These are phyloP conservation scores for Maudiozyma serrabonitensis DNA, from an alignment of 805 yeast genomes.

Conservation along the genomic window DNA sequence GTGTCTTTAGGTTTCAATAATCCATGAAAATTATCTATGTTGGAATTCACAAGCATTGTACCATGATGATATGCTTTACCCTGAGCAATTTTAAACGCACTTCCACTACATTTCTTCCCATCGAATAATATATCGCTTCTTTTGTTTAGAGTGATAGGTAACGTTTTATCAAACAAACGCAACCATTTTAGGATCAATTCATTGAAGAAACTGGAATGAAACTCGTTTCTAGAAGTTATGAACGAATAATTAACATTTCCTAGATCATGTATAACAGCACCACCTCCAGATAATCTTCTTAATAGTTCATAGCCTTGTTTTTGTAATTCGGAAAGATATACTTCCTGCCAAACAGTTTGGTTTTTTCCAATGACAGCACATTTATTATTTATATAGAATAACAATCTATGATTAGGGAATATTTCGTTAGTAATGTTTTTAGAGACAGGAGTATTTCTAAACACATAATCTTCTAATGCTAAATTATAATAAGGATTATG, in stretches of 20 bases:
- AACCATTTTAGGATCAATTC: constrained; percentile 34
- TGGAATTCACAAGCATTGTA: constrained; percentile 73
- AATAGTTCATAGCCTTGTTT: constrained; percentile 51
- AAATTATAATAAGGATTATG: constrained; percentile 65
- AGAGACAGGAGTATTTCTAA: constrained; percentile 45
- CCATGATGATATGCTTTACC: constrained; percentile 92
- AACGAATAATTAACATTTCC: constrained; percentile 85
- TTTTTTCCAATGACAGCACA: constrained; percentile 94
- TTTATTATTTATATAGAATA: constrained; percentile 68
- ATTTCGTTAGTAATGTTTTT: constrained; percentile 1
- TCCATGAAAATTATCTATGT: constrained; percentile 48
- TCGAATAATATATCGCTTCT: constrained; percentile 71
- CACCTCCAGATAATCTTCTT: constrained; percentile 87
- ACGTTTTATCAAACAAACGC: constrained; percentile 4
- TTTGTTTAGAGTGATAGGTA: constrained; percentile 43
- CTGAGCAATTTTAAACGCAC: constrained; percentile 78
- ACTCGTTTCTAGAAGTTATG: constrained; percentile 57
- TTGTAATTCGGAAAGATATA: constrained; percentile 48
- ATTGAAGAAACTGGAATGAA: constrained; percentile 50
- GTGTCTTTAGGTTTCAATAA: constrained; percentile 42
- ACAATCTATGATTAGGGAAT: constrained; percentile 38
- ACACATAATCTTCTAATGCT: constrained; percentile 74
- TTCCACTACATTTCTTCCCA: constrained; percentile 70
- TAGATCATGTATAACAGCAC: constrained; percentile 88
- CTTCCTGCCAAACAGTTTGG: constrained; percentile 90